Evolutionary conservation across 2,329 filamentous ascomycete genomes (phyloP), one percentile per base, ranked within the genome.

Genomic region (Atkinsonella hypoxylon): DNA sequence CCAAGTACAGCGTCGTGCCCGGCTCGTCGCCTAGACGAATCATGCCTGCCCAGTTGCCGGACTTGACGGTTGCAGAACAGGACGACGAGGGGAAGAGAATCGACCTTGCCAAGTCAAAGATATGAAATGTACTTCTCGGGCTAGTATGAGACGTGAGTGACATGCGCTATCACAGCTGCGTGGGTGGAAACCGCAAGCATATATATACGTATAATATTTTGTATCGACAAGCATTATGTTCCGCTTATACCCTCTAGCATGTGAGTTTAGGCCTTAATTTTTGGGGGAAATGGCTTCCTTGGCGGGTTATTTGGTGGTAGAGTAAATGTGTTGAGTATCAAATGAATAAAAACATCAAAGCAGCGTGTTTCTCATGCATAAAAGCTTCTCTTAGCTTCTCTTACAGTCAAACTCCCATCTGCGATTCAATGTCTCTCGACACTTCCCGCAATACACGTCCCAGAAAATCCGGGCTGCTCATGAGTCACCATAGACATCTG

Each of bases 11-110:
- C 34, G 64, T 91, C n/a, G 72, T 90, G 1, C 69, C 76, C 0
- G 85, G 84, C 1, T 59, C 76, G 0, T 67, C 51, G 1, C 87
- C 88, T 0, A 70, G 88, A 51, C 72, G 88, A 18, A 94, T 94
- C 55, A 90, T 94, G 86, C 89, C 89, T 0, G 69, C 64, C 0
- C 63, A 72, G 51, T 71, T 93, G 54, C 88, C 88, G 0, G 77
- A 83, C 55, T 61, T 94, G 57, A 78, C 73, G 2, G 87, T 94
- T 4, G 76, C 72, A 8, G 88, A 93, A 68, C 86, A 94, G 66
- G 80, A 83, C 53, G 88, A 94, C 59, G 87, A 94, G 64, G 87
- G 88, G 0, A 76, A 71, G 59, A 75, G 82, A 51, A 74, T 83
- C 60, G 82, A 91, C 62, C 49, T 46, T 38, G 42, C 49, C 10